phyloP scores from a whole-genome alignment of 306 rosid species.

The Prunus mongolica region DNA sequence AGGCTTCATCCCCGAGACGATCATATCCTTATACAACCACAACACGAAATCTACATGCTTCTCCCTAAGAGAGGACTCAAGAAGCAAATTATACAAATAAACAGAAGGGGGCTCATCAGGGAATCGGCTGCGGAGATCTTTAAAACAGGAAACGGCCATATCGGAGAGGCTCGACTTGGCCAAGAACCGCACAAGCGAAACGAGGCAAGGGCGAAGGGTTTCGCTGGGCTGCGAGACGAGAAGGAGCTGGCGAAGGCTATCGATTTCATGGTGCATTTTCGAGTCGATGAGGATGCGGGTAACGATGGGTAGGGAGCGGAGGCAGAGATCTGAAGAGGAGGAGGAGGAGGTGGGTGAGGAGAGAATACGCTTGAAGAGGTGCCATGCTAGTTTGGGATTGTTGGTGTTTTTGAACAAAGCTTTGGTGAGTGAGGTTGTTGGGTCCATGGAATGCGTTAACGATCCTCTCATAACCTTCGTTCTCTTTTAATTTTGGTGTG shows the following conservation, averaged over 20 bases:
- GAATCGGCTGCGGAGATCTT: constrained; percentile 52
- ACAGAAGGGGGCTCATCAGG: constrained; percentile 47
- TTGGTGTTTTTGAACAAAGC: constrained; percentile 45
- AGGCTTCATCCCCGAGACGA: constrained; percentile 50
- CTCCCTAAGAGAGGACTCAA: constrained; percentile 40
- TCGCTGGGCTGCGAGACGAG: constrained; percentile 33
- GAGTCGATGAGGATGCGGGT: constrained; percentile 55
- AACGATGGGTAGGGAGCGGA: constrained; percentile 39
- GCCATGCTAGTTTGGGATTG: constrained; percentile 81
- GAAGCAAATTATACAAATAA: constrained; percentile 58
- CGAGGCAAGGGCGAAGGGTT: constrained; percentile 44
- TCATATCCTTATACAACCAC: constrained; percentile 82
- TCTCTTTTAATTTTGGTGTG: neutral
- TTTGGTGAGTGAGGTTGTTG: constrained; percentile 33
- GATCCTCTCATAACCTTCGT: neutral
- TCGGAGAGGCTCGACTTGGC: constrained; percentile 45
- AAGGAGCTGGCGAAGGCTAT: constrained; percentile 48
- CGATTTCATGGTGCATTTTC: constrained; percentile 56
- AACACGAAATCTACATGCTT: constrained; percentile 36
- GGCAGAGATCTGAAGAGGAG: constrained; percentile 10
- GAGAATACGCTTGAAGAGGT: constrained; percentile 59
- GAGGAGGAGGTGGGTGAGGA: constrained; percentile 37
- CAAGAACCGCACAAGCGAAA: constrained; percentile 35
- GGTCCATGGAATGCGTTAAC: constrained; percentile 25
- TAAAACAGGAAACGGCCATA: constrained; percentile 53